Base-by-base conservation (phyloP, 169 alveolate species). In the Eimeria praecox region DNA sequence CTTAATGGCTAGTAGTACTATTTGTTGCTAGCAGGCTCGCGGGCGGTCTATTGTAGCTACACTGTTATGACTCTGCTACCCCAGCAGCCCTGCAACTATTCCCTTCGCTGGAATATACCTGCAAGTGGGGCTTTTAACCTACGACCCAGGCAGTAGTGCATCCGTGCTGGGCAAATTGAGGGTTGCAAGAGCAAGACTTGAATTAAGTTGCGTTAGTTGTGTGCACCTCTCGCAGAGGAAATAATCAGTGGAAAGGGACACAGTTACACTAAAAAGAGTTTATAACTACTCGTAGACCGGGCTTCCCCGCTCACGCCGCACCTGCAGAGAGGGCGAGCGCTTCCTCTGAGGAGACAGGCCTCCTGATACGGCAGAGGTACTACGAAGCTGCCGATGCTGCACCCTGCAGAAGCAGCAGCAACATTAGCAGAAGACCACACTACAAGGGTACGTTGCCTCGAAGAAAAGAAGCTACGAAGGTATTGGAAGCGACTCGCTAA, bases 281-380 rank as follows among this genome's bases (percentile, higher is more conserved):
- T 66, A 6, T 40, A 75, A 14, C 62, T 44, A 82, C 73, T 82
- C 71, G 71, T 82, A 82, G 16, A 82, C 90, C 30, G 90, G 90
- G 16, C 90, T 82, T 30, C 90, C 90, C 90, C 90, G 64, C 73
- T 49, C 90, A 49, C 66, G 66, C 46, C 90, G 90, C n/a, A 30
- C 46, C n/a, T 18, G 69, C 73, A 18, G 90, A 44, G 90, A 82
- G 38, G 90, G 90, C 27, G 90, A 82, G 46, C 90, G 90, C 49
- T 49, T 69, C 66, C 90, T 24, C 16, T 49, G 69, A 16, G 90
- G 66, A 52, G 90, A 82, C 46, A 54, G 71, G 30, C 49, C 62
- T 30, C 90, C 33, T 49, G 90, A 46, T 27, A 27, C 8, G 12
- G 73, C 90, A 38, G 73, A 82, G n/a, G 90, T 49, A 54, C 90